These are phyloP conservation scores for Prunus kanzakura DNA, from an alignment of 306 rosid species.

Conservation along the genomic window DNA sequence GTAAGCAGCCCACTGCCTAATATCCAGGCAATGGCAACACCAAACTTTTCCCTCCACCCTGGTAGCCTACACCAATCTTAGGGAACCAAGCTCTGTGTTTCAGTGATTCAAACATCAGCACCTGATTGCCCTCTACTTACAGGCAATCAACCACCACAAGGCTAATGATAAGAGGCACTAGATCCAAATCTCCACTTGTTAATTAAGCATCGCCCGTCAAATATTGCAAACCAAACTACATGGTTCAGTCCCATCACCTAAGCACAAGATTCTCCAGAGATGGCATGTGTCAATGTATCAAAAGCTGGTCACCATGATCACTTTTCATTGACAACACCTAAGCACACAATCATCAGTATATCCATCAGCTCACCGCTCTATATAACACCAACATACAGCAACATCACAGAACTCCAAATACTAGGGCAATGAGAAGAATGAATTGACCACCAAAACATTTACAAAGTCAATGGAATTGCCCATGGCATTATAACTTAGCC, in stretches of 20 bases:
- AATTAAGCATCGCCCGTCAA: background rate
- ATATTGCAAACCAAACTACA: constrained; percentile 9
- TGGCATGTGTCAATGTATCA: constrained; percentile 28
- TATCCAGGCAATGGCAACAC: constrained; percentile 18
- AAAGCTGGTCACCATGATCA: constrained; percentile 29
- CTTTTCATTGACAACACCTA: constrained; percentile 15
- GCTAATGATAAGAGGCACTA: constrained; percentile 11
- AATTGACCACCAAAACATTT: constrained; percentile 3
- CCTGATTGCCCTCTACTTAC: constrained; percentile 22
- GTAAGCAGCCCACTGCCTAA: constrained; percentile 20
- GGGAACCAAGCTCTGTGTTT: constrained; percentile 19
- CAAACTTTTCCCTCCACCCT: constrained; percentile 27
- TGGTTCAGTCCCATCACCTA: constrained; percentile 18
- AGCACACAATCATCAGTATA: constrained; percentile 17
- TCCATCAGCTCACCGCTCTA: constrained; percentile 31
- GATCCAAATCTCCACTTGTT: background rate
- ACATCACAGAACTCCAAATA: constrained; percentile 20
- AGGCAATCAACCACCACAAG: constrained; percentile 19
- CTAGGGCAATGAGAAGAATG: constrained; percentile 9
- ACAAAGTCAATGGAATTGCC: background rate
- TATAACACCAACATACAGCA: constrained; percentile 25
- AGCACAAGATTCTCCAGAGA: constrained; percentile 29
- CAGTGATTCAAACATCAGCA: constrained; percentile 23
- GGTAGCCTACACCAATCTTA: constrained; percentile 20
- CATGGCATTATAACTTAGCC: constrained; percentile 14